Evolutionary conservation across 345 rosid species (phyloP).

Genomic region (Eucalyptus sp.): DNA sequence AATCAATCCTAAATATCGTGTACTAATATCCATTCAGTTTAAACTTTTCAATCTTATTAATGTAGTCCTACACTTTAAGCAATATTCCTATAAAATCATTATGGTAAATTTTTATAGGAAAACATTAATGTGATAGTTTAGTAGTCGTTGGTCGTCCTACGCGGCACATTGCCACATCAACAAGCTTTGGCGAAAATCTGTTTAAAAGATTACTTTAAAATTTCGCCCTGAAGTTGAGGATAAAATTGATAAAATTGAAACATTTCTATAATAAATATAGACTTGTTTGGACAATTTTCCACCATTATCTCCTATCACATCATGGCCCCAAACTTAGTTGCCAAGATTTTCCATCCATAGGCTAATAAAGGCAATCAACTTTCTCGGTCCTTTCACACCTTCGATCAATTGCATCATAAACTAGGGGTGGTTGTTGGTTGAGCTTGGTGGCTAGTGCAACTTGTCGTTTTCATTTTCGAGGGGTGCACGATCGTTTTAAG

Average conservation of each 20-base stretch:
- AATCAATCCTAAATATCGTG: too few species aligned
- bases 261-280: too few species aligned
- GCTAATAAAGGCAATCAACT: not conserved
- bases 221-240: rapidly evolving
- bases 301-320: not conserved
- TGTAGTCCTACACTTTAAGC: too few species aligned
- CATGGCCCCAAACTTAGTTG: not conserved
- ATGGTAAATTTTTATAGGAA: rapidly evolving
- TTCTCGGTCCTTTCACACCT: not conserved
- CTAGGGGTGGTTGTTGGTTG: rapidly evolving
- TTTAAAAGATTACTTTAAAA: too few species aligned
- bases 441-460: not conserved
- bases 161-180: rapidly evolving
- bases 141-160: rapidly evolving
- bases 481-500: not conserved
- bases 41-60: not conserved
- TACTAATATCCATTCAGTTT: rapidly evolving
- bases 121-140: too few species aligned
- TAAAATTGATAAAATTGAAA: too few species aligned
- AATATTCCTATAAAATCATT: too few species aligned
- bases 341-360: not conserved
- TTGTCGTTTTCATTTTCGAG: not conserved
- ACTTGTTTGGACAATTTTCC: not conserved
- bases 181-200: rapidly evolving
- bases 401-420: not conserved